These are phyloP conservation scores for Pachysandra terminalis DNA, from an alignment of 164 flowering plant species.

Conservation along the genomic window DNA sequence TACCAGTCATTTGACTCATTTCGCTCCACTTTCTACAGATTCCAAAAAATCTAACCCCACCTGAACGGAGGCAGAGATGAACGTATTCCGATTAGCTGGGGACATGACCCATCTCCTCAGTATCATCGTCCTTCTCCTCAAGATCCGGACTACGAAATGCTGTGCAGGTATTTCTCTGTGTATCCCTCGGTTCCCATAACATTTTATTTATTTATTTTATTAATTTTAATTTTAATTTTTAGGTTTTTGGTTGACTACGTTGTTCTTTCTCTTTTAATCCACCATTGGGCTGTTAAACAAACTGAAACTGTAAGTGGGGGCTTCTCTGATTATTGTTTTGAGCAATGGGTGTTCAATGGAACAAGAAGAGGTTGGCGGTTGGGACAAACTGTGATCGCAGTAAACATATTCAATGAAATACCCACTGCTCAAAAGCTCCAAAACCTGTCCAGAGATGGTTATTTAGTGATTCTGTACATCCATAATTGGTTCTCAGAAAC, in stretches of 20 bases:
- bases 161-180: constrained; percentile 32
- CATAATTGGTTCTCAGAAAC: too few relatives aligned
- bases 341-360: too few relatives aligned
- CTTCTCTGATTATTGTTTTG: too few relatives aligned
- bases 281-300: background rate
- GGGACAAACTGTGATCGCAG: too few relatives aligned
- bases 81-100: constrained; percentile 47
- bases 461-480: background rate
- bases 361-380: too few relatives aligned
- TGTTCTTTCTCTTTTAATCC: background rate
- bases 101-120: constrained; percentile 60
- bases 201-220: too few relatives aligned
- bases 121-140: constrained; percentile 42
- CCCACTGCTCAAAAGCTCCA: too few relatives aligned
- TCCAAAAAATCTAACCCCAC: background rate
- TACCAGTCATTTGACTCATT: too few relatives aligned
- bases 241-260: background rate
- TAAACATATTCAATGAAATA: too few relatives aligned
- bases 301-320: background rate
- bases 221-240: too few relatives aligned
- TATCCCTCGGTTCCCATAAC: background rate
- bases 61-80: constrained; percentile 27
- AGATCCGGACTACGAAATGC: constrained; percentile 48
- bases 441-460: background rate
- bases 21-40: too few relatives aligned